Conservation (phyloP, 805 yeast species). For the Wickerhamomyces canadensis region DNA sequence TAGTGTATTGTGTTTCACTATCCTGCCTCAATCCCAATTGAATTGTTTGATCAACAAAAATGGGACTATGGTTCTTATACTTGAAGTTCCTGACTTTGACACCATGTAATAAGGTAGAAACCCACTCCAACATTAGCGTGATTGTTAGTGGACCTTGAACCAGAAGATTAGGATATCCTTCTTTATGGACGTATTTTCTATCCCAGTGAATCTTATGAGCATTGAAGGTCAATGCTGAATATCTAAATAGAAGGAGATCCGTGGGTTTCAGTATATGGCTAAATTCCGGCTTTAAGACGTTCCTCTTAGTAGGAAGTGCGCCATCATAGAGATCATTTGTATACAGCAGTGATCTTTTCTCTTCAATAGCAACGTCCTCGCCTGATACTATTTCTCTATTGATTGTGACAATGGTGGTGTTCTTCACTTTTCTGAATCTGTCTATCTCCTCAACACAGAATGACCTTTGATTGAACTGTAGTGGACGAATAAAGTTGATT, state of each 20-base stretch:
- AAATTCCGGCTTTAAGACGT: slow-evolving; percentile 14
- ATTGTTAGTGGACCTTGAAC: slow-evolving; percentile 82
- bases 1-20: slow-evolving; percentile 3
- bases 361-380: slow-evolving; percentile 33
- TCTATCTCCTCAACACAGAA: slow-evolving; percentile 50
- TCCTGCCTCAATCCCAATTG: slow-evolving; percentile 16
- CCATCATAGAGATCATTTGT: slow-evolving; percentile 33
- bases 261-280: slow-evolving; percentile 31
- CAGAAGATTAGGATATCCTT: slow-evolving; percentile 55
- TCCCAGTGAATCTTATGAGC: slow-evolving; percentile 83
- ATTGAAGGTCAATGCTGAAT: slow-evolving; percentile 74
- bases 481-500: slow-evolving; percentile 35
- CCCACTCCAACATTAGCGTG: slow-evolving; percentile 53
- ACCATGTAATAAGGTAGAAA: slow-evolving; percentile 20
- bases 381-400: slow-evolving; percentile 38
- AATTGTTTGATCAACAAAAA: slow-evolving; percentile 32
- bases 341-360: slow-evolving; percentile 57
- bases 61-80: slow-evolving; percentile 39
- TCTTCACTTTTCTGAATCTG: slow-evolving; percentile 30
- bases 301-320: neutral
- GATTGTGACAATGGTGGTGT: slow-evolving; percentile 48
- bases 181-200: slow-evolving; percentile 46
- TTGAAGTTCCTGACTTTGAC: slow-evolving; percentile 25
- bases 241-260: slow-evolving; percentile 46
- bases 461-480: slow-evolving; percentile 33